Percentiles rank a stretch among this genome's conserved stretches.
Evolutionary conservation across 805 yeast genomes (phyloP).

Genomic region (Wickerhamiella cacticola): DNA sequence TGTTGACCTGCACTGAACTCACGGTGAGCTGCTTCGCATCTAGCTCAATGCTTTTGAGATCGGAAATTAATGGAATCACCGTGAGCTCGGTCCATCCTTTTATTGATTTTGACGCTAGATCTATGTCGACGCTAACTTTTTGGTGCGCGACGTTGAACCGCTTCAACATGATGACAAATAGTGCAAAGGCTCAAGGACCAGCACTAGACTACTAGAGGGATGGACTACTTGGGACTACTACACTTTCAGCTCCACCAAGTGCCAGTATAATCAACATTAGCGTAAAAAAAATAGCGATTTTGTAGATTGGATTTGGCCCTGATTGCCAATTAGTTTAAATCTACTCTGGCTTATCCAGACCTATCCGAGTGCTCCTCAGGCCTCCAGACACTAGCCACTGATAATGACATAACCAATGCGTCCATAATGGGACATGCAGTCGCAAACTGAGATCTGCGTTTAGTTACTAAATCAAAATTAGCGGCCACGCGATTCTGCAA

Average conservation of each 20-base stretch:
- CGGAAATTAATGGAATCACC: conserved; percentile 53
- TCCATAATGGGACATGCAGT: not conserved
- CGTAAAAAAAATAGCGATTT: too few species aligned
- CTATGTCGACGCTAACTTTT: conserved; percentile 67
- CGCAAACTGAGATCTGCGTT: conserved; percentile 1
- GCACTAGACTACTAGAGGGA: too few species aligned
- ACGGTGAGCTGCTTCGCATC: conserved; percentile 64
- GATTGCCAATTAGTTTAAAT: too few species aligned
- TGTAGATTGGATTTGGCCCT: too few species aligned
- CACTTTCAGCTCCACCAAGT: too few species aligned
- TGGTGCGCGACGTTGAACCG: conserved; percentile 71
- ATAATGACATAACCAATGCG: not conserved
- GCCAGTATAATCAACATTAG: too few species aligned
- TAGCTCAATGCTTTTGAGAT: conserved; percentile 47
- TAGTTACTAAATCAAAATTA: not conserved
- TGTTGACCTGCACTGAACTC: conserved; percentile 51
- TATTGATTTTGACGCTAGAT: conserved; percentile 46
- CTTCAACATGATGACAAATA: conserved; percentile 14
- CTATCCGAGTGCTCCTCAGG: too few species aligned
- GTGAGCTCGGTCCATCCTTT: conserved; percentile 75
- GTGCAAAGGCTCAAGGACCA: too few species aligned
- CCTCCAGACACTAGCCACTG: not conserved
- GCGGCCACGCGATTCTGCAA: too few species aligned
- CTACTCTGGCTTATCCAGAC: too few species aligned
- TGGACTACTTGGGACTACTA: too few species aligned